Evolutionary conservation across 352 stramenopile genomes (phyloP), one percentile per base, ranked within the genome.

Genomic region (Sclerospora graminicola): DNA sequence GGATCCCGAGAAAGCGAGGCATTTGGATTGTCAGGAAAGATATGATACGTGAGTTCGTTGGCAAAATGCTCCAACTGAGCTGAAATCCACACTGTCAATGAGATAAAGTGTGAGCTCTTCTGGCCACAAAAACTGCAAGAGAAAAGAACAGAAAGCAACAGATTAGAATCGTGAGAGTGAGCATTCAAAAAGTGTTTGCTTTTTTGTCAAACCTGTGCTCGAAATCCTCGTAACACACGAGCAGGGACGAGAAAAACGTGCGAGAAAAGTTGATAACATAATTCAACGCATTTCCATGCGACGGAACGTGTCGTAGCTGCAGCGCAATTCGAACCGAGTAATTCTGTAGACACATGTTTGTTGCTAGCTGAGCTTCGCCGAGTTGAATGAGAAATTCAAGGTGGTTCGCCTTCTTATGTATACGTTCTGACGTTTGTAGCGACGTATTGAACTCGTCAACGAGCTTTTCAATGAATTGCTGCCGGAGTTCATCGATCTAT

Each of bases 341-440:
- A 51, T 85, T 86, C 34, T 86, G 65, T 20, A 91, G 52, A 47
- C 79, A 91, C 71, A 91, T 87, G 34, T 89, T 63, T 0, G 79
- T 85, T 8, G 76, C 79, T 1, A 86, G 37, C 4, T 73, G 48
- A 5, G 77, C 72, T 27, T 89, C 61, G 6, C 68, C 76, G 20
- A 91, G 56, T 24, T 82, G 61, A 42, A 91, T 86, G 36, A 89
- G 53, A 30, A 82, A 83, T 15, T 69, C 60, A 0, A 91, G 42
- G 32, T 91, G 74, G n/a, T 75, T 63, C 30, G 89, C 79, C 34
- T 84, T 86, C 54, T 85, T 89, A 49, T 89, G 76, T 69, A 84
- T 89, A 3, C 67, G 71, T 40, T 85, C 73, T 9, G 73, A 86
- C 1, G 76, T 84, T 39, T 89, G 76, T 49, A 89, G 71, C 13